Base-by-base conservation (phyloP, 805 yeast genomes). In the Metschnikowia amazonensis region DNA sequence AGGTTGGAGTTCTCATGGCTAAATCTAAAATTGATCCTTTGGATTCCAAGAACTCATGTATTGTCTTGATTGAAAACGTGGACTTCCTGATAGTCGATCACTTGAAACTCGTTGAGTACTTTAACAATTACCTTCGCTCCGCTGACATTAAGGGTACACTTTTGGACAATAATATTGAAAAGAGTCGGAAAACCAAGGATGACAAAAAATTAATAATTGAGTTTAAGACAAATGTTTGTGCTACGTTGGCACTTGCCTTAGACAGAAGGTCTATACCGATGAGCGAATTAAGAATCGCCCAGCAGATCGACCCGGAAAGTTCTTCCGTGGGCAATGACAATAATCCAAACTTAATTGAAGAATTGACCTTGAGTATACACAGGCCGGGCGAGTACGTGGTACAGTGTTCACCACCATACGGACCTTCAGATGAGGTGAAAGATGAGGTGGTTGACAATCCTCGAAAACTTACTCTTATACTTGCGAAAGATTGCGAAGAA, bases 161-260 rank as follows among this genome's bases (percentile, higher is more conserved):
- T 1, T 52, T 58, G 10, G 55, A 53, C 8, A 64, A 56, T 38
- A 69, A 63, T 48, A 69, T 60, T 28, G 67, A 63, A 18, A 50
- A 50, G 43, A 70, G 60, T 53, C 60, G 60, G 51, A 75, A 51
- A 53, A 62, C 59, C 33, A 73, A 57, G 25, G 70, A 72, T 38
- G 66, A 67, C 36, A 58, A 59, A 32, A 61, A 58, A 5, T 60
- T 80, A 36, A 64, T 81, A 2, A 56, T 86, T 8, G 81, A 78
- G 50, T 74, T 86, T 43, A 65, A 73, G 9, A 74, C 72, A 30
- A 64, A 76, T 36, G 63, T 67, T 17, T 67, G 77, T 40, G 84
- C 92, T 0, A 84, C 92, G 0, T 60, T 78, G 0, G 67, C 77
- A 0, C 62, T 71, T 18, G 69, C 80, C 2, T 60, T 83, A 23